Base-by-base conservation (phyloP, 352 stramenopile species). In the Globisporangium ultimum region DNA sequence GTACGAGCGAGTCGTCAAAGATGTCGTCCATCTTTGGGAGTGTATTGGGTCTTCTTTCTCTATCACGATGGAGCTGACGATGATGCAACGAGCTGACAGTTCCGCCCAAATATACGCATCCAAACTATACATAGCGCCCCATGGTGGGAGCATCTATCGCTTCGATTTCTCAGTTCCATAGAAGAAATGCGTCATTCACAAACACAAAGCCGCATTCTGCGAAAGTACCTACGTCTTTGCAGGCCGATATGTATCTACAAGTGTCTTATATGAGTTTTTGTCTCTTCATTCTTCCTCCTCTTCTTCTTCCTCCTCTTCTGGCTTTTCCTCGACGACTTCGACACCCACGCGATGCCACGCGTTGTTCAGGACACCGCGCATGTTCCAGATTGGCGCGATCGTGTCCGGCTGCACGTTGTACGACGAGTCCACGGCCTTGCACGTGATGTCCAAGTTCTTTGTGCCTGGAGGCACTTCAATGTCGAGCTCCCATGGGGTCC, bases 331-430 rank as follows among this genome's bases (percentile, higher is more conserved):
- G 11, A 78, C 70, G 10, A 93, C 67, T 0, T 79, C 57, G 28
- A 94, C 80, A n/a, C 73, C 74, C 36, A 97, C 84, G 24, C 89
- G 80, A 57, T 96, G 96, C 95, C 96, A 99, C 22, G 88, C 90
- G 66, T 99, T 99, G 67, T 98, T 99, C 18, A 98, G 78, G 38
- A 99, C 80, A 45, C 97, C 97, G 51, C 96, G 81, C 67, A 99
- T 92, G 83, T 99, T 99, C 97, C 97, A 99, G 57, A 98, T 96
- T 22, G 96, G 88, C 52, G 87, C 89, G 63, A 93, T 95, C 18
- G 76, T 94, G 66, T 99, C 97, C 1, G 97, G 97, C 73, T 99
- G 97, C 15, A 95, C 88, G 69, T 99, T 99, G 72, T 98, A 98
- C 1, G 89, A 95, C 38, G 80, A 80, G 71, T 99, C 97, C 10